Percentiles rank a stretch among this genome's conserved stretches.
Conservation (phyloP, 208 protist species). For the Trypanosoma scelopori region DNA sequence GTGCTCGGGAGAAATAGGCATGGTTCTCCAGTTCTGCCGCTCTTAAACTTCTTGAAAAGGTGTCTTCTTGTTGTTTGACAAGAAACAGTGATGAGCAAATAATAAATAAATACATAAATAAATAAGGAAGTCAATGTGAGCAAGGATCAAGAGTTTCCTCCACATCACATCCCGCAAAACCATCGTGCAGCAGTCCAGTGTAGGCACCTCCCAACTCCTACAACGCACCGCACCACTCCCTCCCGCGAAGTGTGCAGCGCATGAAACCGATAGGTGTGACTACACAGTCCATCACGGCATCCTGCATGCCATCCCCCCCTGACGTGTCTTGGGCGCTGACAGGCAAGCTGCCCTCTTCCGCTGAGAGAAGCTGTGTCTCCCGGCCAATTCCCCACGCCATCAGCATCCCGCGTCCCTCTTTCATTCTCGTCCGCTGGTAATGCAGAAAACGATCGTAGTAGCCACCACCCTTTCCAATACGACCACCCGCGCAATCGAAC, state of each 20-base stretch:
- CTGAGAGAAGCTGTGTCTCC: constrained; percentile 13
- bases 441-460: constrained; percentile 86
- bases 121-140: too few relatives aligned
- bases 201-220: too few relatives aligned
- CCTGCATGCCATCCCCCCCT: neutral
- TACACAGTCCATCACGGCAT: constrained; percentile 20
- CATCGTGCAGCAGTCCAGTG: too few relatives aligned
- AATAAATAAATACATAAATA: too few relatives aligned
- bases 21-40: neutral
- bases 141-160: too few relatives aligned
- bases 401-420: neutral
- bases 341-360: neutral
- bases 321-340: neutral
- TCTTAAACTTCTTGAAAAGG: neutral
- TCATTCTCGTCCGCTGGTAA: constrained; percentile 18
- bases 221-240: too few relatives aligned
- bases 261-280: constrained; percentile 16
- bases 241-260: neutral
- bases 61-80: neutral
- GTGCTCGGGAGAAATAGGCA: constrained; percentile 34
- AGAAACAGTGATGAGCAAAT: neutral
- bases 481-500: constrained; percentile 53
- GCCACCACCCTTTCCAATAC: constrained; percentile 83
- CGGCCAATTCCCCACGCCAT: constrained; percentile 19
- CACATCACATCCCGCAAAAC: too few relatives aligned